A percentile compares a stretch with the other conserved stretches of the same genome.
Conservation (phyloP, 2,329 filamentous ascomycete genomes). For the Shiraia bambusicola region DNA sequence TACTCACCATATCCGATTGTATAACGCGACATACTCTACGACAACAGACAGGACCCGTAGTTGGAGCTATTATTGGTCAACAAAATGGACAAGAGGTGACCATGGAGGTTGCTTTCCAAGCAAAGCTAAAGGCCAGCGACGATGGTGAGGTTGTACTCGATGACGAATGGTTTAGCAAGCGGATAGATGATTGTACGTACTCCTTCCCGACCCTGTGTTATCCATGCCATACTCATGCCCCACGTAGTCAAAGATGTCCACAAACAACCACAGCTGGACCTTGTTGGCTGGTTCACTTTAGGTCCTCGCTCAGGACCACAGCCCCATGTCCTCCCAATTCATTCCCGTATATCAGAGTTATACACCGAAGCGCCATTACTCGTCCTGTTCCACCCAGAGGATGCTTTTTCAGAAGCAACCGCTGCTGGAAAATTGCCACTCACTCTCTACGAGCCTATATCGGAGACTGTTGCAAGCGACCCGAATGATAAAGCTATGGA, state of each 20-base stretch:
- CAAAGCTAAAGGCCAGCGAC: constrained; percentile 52
- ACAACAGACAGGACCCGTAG: constrained; percentile 70
- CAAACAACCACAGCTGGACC: constrained; percentile 72
- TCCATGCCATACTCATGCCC: constrained; percentile 8
- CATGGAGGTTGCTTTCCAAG: constrained; percentile 91
- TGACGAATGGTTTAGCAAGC: constrained; percentile 69
- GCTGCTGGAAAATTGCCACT: constrained; percentile 81
- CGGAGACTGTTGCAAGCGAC: constrained; percentile 35
- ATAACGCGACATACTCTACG: constrained; percentile 88
- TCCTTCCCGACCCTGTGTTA: not conserved
- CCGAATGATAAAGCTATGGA: constrained; percentile 46
- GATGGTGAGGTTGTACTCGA: constrained; percentile 66
- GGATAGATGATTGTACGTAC: constrained; percentile 79
- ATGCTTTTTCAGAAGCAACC: constrained; percentile 53
- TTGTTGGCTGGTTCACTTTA: constrained; percentile 92
- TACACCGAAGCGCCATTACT: constrained; percentile 87
- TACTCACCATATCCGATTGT: constrained; percentile 95
- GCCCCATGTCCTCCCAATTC: constrained; percentile 67
- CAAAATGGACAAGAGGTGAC: constrained; percentile 89
- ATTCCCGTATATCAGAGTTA: constrained; percentile 71
- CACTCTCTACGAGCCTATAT: constrained; percentile 83
- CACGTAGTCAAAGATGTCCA: constrained; percentile 79
- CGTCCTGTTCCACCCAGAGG: constrained; percentile 77
- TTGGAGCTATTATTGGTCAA: constrained; percentile 86
- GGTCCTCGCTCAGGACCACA: constrained; percentile 72